These are phyloP conservation scores for Phytophthora citrophthora DNA, from an alignment of 352 stramenopile genomes.

Conservation along the genomic window DNA sequence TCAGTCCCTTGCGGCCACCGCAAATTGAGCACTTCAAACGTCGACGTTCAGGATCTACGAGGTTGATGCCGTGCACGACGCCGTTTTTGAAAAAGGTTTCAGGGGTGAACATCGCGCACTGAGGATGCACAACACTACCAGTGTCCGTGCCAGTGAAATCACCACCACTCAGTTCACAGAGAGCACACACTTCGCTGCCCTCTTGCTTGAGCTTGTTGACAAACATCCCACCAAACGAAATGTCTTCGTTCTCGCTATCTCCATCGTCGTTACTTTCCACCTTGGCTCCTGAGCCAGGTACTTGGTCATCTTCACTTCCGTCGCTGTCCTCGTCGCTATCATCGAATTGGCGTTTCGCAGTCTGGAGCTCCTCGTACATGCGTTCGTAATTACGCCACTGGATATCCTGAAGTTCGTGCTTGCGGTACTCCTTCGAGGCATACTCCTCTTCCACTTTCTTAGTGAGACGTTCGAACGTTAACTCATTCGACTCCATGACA, in stretches of 20 bases:
- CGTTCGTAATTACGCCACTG: conserved; percentile 65
- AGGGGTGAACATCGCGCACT: conserved; percentile 86
- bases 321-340: conserved; percentile 55
- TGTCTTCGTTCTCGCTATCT: conserved; percentile 57
- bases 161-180: conserved; percentile 80
- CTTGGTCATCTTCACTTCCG: background rate
- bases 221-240: conserved; percentile 74
- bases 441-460: conserved; percentile 54
- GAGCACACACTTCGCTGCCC: conserved; percentile 64
- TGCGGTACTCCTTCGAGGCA: conserved; percentile 53
- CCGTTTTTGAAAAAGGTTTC: conserved; percentile 84
- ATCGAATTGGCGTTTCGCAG: conserved; percentile 52
- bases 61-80: conserved; percentile 62
- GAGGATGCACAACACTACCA: conserved; percentile 67
- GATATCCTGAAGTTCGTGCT: conserved; percentile 55
- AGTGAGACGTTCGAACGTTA: conserved; percentile 43
- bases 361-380: conserved; percentile 69
- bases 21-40: conserved; percentile 70
- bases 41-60: conserved; percentile 59
- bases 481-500: conserved; percentile 52
- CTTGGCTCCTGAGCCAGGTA: conserved; percentile 15
- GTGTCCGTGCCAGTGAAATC: conserved; percentile 80
- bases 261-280: conserved; percentile 27
- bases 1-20: conserved; percentile 63
- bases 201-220: conserved; percentile 83